Base-by-base conservation (phyloP, 2,329 filamentous ascomycete genomes). In the Neonectria neomacrospora region DNA sequence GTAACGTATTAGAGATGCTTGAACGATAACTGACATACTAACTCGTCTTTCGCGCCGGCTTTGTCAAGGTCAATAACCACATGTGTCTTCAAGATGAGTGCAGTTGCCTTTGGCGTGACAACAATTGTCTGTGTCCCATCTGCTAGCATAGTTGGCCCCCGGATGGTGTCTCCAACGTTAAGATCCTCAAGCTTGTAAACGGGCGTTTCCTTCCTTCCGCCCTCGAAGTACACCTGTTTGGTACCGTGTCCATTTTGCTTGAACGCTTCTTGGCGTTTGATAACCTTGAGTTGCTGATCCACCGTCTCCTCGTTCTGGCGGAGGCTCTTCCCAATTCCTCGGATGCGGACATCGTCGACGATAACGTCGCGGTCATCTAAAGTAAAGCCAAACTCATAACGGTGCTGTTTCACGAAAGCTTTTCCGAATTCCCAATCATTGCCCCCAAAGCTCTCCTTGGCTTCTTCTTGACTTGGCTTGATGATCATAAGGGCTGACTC, bases 121-220 rank as follows among this genome's bases (percentile, higher is more conserved):
- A 97, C 92, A 66, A 98, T 96, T 0, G 95, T 98, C 78, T 97
- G 95, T 1, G 92, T 94, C 9, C 91, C 91, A 73, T 95, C 94
- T 2, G 93, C 93, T 61, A 97, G 85, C 79, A 97, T 92, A 0
- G 94, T 94, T 1, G 94, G 94, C 0, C 94, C 94, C 52, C 85
- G 82, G 57, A 97, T 82, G 20, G 88, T 86, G 64, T 94, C 89
- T 2, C 94, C 93, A 6, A 92, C 83, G 1, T 83, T 80, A 11
- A 97, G 82, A 63, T 93, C 86, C 66, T 91, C 88, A 0, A 97
- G 85, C 77, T 91, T 94, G 79, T 94, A 97, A 54, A 97, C 88
- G 0, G 93, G 90, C 0, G 94, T 97, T 18, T 94, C 86, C 66
- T 86, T 81, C 26, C 93, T 86, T 1, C 93, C 92, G 5, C 90